Base-by-base conservation (phyloP, 192 early-diverging fungal genomes). In the Backusella australiensis region DNA sequence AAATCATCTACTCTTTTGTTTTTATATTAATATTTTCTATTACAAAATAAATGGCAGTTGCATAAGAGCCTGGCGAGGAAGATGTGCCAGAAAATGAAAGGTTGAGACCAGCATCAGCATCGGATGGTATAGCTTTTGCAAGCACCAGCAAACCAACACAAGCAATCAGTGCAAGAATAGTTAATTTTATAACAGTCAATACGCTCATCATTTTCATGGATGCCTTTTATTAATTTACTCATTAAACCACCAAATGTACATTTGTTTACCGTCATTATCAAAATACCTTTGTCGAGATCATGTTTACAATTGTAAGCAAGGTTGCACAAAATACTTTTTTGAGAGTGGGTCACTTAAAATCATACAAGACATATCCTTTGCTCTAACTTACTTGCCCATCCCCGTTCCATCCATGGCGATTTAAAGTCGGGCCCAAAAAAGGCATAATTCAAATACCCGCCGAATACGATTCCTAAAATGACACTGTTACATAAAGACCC, bases 61-160 rank as follows among this genome's bases (percentile, higher is more conserved):
- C 80, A 81, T 81, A 81, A 12, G 80, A 59, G 7, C 80, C 80
- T 7, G 52, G 32, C 23, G 70, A 74, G 21, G 42, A 34, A 2
- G 75, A 65, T 8, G 80, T 73, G n/a, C 75, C 75, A 11, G 77
- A 53, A 66, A 81, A 81, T 12, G 80, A 81, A 23, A 81, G 66
- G 42, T 81, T 81, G 6, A 69, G 39, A 6, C 35, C 29, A 19
- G 41, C 36, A 44, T 78, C 72, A 6, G 67, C 72, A 14, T 53
- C 67, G 0, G 67, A 69, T 23, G 77, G 77, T 29, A 78, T 49
- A 0, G 42, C 52, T 12, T 69, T 69, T 34, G 36, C 34, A 23
- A 78, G 73, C 19, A 73, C 77, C 23, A 69, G 15, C 32, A 78
- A 9, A 0, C 77, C 77, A 6, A 78, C 67, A n/a, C 53, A 32